A percentile compares a stretch with the other conserved stretches of the same genome.
phyloP scores from a whole-genome alignment of 2,329 filamentous ascomycete species.

The Fusarium anguioides region DNA sequence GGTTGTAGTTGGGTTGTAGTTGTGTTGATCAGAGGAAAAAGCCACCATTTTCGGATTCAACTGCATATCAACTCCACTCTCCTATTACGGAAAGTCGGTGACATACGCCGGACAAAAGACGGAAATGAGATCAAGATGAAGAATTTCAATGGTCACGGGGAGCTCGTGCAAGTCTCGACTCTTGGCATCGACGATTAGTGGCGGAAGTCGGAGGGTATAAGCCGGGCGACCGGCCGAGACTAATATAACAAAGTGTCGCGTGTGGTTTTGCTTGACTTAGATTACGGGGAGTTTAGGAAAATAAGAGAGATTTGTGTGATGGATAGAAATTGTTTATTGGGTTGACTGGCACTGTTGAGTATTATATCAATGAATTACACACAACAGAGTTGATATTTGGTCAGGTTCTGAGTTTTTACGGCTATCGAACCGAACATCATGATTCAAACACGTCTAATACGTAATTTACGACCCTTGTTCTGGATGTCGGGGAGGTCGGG shows the following conservation, averaged over 20 bases:
- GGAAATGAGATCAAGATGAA: slow-evolving; percentile 2
- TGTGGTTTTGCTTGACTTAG: background rate
- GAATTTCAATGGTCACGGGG: slow-evolving; percentile 39
- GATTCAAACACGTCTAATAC: background rate
- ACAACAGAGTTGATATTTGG: no score
- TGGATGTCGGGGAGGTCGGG: slow-evolving; percentile 39
- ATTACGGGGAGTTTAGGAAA: slow-evolving; percentile 19
- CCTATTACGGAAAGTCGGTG: slow-evolving; percentile 8
- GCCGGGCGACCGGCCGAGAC: slow-evolving; percentile 27
- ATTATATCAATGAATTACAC: background rate
- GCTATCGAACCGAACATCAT: slow-evolving; percentile 7
- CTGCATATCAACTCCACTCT: background rate
- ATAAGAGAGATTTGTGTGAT: background rate
- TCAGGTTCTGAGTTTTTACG: no score
- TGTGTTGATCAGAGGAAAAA: background rate
- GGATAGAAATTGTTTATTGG: background rate
- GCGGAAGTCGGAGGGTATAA: slow-evolving; percentile 35
- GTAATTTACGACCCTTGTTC: slow-evolving; percentile 21
- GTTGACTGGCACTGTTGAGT: background rate
- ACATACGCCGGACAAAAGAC: slow-evolving; percentile 20
- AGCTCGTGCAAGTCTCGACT: slow-evolving; percentile 26
- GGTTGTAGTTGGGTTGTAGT: no score
- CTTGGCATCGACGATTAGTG: slow-evolving; percentile 12
- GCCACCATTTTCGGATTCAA: background rate
- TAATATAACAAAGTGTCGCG: background rate